Evolutionary conservation across 2,329 filamentous ascomycete species (phyloP), one percentile per base, ranked within the genome.

Genomic region (Fusarium marasasianum): DNA sequence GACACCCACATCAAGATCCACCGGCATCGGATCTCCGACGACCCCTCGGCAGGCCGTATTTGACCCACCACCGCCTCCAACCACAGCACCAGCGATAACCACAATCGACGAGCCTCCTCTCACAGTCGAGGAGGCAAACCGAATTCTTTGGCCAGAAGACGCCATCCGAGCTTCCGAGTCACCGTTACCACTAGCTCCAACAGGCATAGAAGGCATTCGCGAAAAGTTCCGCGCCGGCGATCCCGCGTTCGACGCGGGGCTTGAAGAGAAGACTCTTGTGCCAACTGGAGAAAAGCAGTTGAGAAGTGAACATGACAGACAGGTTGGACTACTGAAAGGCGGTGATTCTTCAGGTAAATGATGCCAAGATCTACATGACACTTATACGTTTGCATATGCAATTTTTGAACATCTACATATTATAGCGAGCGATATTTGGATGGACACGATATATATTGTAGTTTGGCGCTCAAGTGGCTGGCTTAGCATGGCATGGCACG

Each of bases 221-320:
- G 84, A 86, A 51, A 86, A 86, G 64, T 86, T 84, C 44, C 78
- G 82, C 2, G 69, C 77, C 0, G 80, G 80, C 2, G 85, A 86
- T 48, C 74, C 80, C 1, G 77, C 79, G 1, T 80, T 83, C 31
- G 68, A 70, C 0, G 67, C 78, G 3, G 78, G 73, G 0, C 63
- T 82, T 1, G 84, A 86, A 64, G 82, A 83, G 20, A 86, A 86
- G 74, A 82, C 80, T 22, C 76, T 85, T 15, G 76, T 82, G 0
- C 75, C 76, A 3, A 76, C 77, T 0, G 81, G 81, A 0, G 81
- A 83, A 8, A 83, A 83, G 58, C 80, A 82, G 37, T 63, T 84
- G 3, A 66, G 78, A n/a, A 79, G 78, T 47, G 81, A 83, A 29
- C 80, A 78, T 14, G 82, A 82, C 22, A 63, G 68, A 37, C 71